phyloP scores from a whole-genome alignment of 176 grass and related monocot species.

The Rhynchospora breviuscula region DNA sequence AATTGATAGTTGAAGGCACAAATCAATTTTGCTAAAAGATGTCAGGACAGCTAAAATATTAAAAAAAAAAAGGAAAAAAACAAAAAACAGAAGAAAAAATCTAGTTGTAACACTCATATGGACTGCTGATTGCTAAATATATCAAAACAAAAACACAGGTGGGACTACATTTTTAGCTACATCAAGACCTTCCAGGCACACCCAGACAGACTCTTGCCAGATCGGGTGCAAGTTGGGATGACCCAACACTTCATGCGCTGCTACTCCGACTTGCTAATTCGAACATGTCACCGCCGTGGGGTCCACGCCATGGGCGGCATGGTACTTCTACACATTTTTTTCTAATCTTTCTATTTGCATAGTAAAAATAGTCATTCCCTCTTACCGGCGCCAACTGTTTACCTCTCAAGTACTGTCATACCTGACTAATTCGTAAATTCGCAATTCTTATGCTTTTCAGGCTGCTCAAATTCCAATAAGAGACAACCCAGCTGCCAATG shows the following conservation, averaged over 20 bases:
- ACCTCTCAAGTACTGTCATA: background rate
- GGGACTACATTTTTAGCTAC: conserved; percentile 99
- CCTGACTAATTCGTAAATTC: background rate
- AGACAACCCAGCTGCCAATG: conserved; percentile 67
- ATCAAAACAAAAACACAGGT: conserved; percentile 26
- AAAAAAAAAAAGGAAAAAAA: background rate
- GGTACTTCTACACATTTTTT: conserved; percentile 31
- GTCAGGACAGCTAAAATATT: background rate
- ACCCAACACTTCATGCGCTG: conserved; percentile 93
- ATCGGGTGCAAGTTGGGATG: conserved; percentile 91
- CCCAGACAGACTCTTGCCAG: conserved; percentile 76
- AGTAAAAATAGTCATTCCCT: background rate
- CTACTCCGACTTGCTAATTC: conserved; percentile 93
- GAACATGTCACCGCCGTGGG: conserved; percentile 71
- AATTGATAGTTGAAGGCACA: background rate
- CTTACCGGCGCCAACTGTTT: no score
- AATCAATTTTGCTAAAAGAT: background rate
- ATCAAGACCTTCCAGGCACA: conserved; percentile 88
- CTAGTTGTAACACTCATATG: background rate
- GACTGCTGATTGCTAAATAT: background rate
- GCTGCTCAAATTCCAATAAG: conserved; percentile 93
- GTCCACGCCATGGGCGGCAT: conserved; percentile 99
- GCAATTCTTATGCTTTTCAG: conserved; percentile 29
- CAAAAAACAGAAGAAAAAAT: background rate
- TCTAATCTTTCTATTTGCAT: background rate